Conservation (phyloP, 306 rosid species). For the Quercus suber region DNA sequence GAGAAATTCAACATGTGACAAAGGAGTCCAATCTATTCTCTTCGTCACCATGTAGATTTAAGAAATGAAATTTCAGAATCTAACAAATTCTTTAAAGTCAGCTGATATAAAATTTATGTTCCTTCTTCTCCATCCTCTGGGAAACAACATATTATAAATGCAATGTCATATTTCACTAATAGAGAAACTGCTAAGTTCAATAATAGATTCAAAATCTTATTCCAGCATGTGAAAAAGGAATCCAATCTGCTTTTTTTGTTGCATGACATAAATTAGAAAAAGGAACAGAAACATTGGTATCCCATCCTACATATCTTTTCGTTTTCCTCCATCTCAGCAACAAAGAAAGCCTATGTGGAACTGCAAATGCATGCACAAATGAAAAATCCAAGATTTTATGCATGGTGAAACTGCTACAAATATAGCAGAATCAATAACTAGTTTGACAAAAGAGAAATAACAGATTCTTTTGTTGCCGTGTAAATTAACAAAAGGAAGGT, state of each 20-base stretch:
- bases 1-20: background rate
- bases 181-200: background rate
- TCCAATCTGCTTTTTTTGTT: background rate
- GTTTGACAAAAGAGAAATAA: background rate
- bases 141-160: background rate
- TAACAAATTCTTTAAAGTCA: background rate
- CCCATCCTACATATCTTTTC: background rate
- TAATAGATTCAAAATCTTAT: background rate
- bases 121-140: background rate
- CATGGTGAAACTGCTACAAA: background rate
- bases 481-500: background rate
- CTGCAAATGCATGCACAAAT: background rate
- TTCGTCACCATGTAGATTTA: background rate
- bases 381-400: background rate
- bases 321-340: background rate
- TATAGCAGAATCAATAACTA: slow-evolving; percentile 6
- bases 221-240: background rate
- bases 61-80: slow-evolving; percentile 10
- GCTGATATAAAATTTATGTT: background rate
- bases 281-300: too few relatives aligned
- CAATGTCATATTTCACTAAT: background rate
- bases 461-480: background rate
- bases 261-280: background rate
- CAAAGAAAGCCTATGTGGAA: background rate
- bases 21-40: background rate